Evolutionary conservation across 352 stramenopile species (phyloP).

Genomic region (Globisporangium cylindrosporum): DNA sequence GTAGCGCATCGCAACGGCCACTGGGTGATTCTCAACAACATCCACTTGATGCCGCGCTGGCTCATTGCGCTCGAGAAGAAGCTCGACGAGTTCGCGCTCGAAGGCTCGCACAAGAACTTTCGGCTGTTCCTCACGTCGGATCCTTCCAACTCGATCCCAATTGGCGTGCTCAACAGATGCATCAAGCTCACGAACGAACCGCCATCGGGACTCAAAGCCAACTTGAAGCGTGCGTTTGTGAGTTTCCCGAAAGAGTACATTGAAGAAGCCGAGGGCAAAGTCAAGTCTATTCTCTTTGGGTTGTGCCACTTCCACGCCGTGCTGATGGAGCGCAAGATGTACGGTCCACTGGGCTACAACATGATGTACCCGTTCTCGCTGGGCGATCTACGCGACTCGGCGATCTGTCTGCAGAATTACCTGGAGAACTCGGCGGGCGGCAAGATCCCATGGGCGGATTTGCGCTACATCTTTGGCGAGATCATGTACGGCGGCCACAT

Average conservation of each 20-base stretch:
- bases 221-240: slow-evolving; percentile 95
- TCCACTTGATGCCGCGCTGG: slow-evolving; percentile 97
- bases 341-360: slow-evolving; percentile 97
- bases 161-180: slow-evolving; percentile 94
- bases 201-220: slow-evolving; percentile 93
- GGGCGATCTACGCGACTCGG: slow-evolving; percentile 93
- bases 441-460: slow-evolving; percentile 97
- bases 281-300: slow-evolving; percentile 96
- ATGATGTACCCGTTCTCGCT: slow-evolving; percentile 99
- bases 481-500: slow-evolving; percentile 98
- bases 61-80: slow-evolving; percentile 96
- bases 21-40: slow-evolving; percentile 98
- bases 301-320: slow-evolving; percentile 97
- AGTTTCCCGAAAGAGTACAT: slow-evolving; percentile 96
- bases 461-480: slow-evolving; percentile 96
- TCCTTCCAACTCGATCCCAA: slow-evolving; percentile 92
- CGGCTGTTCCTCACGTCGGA: slow-evolving; percentile 94
- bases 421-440: slow-evolving; percentile 93
- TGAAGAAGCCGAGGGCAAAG: slow-evolving; percentile 94
- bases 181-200: slow-evolving; percentile 98
- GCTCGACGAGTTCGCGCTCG: slow-evolving; percentile 93
- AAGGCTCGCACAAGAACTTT: slow-evolving; percentile 94
- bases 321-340: slow-evolving; percentile 98
- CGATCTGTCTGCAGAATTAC: slow-evolving; percentile 95
- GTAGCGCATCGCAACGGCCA: slow-evolving; percentile 94